Base-by-base conservation (phyloP, 371 early-diverging fungal species). In the Syncephalastrum racemosum region DNA sequence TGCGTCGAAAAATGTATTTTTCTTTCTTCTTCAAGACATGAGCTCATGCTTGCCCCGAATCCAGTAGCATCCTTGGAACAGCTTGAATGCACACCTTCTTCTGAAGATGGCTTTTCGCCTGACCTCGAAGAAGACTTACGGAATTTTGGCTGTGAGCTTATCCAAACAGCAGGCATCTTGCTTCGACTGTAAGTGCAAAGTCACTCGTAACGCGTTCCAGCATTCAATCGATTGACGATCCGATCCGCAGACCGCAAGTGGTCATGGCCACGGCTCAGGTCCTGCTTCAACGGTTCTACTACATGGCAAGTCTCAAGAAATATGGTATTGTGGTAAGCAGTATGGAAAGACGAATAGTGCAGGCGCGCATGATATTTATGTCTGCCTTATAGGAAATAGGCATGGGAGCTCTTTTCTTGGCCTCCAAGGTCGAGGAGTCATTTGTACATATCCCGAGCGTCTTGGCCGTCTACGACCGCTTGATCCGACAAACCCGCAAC, bases 221-320 rank as follows among this genome's bases (percentile, higher is more conserved):
- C 12, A 15, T 4, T 15, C 4, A 23, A 50, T 22, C 15, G 31
- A 31, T 23, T 4, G 12, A 8, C 14, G 15, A 25, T 54, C 15
- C 14, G 15, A 25, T 54, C 15, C 4, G 16, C 70, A 94, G 95
- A 25, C 96, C 97, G 14, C 98, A 98, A 54, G 89, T 90, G 7
- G 91, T 93, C 0, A 91, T 95, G 84, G 94, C 96, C 4, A 95
- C 95, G n/a, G 96, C 96, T 2, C 95, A 96, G 67, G 91, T 94
- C 2, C 75, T 98, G 22, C 86, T 96, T 47, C 94, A 95, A 56
- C 87, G 98, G 7, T 96, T 96, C 81, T 98, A 85, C 72, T 92
- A 81, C 56, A 73, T 88, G 57, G 86, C 92, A 0, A 86, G 93
- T 4, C 67, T 94, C 13, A 83, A 81, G 53, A 71, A 88, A 18